Base-by-base conservation (phyloP, 2,329 filamentous ascomycete genomes). In the Aspergillus latus region DNA sequence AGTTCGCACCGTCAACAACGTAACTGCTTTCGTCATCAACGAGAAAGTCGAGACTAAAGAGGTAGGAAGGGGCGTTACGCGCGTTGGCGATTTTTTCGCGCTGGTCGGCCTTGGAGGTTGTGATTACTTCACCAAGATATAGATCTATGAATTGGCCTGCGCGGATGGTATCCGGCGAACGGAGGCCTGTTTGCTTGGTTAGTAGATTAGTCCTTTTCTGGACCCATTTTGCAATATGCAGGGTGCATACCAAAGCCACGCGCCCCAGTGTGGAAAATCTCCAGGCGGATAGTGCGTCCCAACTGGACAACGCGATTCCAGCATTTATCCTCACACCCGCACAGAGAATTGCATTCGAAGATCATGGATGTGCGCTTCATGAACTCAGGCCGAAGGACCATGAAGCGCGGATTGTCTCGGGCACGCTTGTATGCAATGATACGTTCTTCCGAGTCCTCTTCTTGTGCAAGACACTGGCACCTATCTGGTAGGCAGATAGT, bases 91-190 rank as follows among this genome's bases (percentile, higher is more conserved):
- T 61, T 1, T 66, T 66, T 57, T 78, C 77, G 4, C 77, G 73
- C 4, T 63, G 56, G n/a, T 73, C 68, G 6, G 76, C 69, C 16
- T 68, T 67, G 5, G 66, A 49, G 26, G 68, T 66, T 0, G 72
- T 75, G 5, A 79, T 70, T 0, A 79, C 71, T 54, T 79, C 77
- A 2, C 77, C 77, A 0, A 77, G 69, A 54, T 79, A 79, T 7
- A 66, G 64, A 49, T 78, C 76, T 49, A 79, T 77, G 46, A 77
- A 79, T 58, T 79, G 76, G 0, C 77, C 77, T 1, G 68, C 64
- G 30, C 68, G 60, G 44, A 79, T 75, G 2, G 57, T 49, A 16
- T 74, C 66, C 0, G 62, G 66, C 0, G 74, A 77, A 3, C 76
- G 73, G 6, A 78, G 68, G 5, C 76, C 75, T 75, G 26, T 62